Base-by-base conservation (phyloP, 805 yeast genomes). In the Nakazawaea molendinolei region DNA sequence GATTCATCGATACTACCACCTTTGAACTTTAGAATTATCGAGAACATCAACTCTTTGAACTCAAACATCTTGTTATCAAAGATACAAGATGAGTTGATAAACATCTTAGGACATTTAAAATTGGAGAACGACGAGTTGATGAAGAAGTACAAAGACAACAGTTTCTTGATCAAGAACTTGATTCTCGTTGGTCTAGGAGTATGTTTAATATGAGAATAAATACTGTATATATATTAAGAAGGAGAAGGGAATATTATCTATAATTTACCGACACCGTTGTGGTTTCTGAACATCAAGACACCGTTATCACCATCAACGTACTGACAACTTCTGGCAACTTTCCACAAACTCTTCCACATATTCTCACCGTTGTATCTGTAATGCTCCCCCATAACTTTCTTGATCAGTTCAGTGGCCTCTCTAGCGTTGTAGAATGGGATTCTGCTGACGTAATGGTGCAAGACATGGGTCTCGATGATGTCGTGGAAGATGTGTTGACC, bases 361-460 rank as follows among this genome's bases (percentile, higher is more conserved):
- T 73, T 82, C 59, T 84, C 85, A 46, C 69, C 79, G 37, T 69
- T 62, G 51, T 71, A 61, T 43, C 67, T 69, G 66, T 85, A 86
- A 60, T 82, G 86, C 46, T 73, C 70, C 49, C 95, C 95, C 92
- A 85, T 79, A 42, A 81, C 90, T 59, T 78, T 75, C 63, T 78
- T 75, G 60, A 85, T 79, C 37, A 84, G 90, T 43, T 64, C 86
- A 41, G 86, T 69, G 33, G 83, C 92, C 52, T 74, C 76, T 58
- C 90, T 71, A n/a, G 80, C 94, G 50, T 83, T 79, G 69, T 85
- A 85, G 65, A 86, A 86, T 32, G 95, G 95, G 47, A 85, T 83
- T 58, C 94, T 69, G 8, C 89, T 79, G 44, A 74, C 78, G 58
- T 73, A 86, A 63, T 85, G 95, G 63, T 85, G 95, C 50, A 81